Evolutionary conservation across 2,329 filamentous ascomycete species (phyloP), one percentile per base, ranked within the genome.

Genomic region (Pseudocercospora fijiensis): DNA sequence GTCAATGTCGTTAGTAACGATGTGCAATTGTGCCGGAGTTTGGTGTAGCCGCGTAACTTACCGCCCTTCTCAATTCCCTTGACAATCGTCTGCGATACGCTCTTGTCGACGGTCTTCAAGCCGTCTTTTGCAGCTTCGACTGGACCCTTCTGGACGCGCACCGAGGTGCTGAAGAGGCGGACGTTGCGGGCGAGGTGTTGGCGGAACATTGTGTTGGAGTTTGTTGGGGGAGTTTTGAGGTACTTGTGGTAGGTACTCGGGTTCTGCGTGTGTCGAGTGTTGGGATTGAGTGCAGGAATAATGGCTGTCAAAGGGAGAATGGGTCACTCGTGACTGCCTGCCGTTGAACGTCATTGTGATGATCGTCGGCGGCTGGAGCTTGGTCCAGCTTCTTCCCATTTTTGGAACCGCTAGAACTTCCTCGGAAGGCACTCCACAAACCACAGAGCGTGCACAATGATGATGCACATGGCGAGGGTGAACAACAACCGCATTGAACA

Each of bases 51-150:
- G 81, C n/a, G n/a, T n/a, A n/a, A n/a, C 85, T 64, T 83, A 88
- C 86, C 81, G 64, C 84, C 84, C 70, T 81, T 85, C 76, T 89
- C 83, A 65, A 88, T 86, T 52, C 86, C 86, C 76, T 85, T 84
- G 22, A 88, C 83, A 10, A 83, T 82, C 26, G 77, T 82, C 73
- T 85, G 79, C 0, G 84, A 82, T 37, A 86, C 80, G 22, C 79
- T 79, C 65, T 82, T 78, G 74, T 88, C 85, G 20, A 84, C 84
- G 60, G 78, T 80, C 77, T 88, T 85, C 53, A 84, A 74, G 0
- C 84, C 81, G 47, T 87, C 84, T 75, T 87, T 87, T 68, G 82
- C 82, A 6, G 78, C 73, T 51, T 87, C 84, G 55, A 84, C 75
- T 37, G 83, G 80, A 45, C 81, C 78, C 76, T 84, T 87, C 59